Evolutionary conservation across 2,329 filamentous ascomycete genomes (phyloP).

Genomic region (Neofusicoccum umdonicola): DNA sequence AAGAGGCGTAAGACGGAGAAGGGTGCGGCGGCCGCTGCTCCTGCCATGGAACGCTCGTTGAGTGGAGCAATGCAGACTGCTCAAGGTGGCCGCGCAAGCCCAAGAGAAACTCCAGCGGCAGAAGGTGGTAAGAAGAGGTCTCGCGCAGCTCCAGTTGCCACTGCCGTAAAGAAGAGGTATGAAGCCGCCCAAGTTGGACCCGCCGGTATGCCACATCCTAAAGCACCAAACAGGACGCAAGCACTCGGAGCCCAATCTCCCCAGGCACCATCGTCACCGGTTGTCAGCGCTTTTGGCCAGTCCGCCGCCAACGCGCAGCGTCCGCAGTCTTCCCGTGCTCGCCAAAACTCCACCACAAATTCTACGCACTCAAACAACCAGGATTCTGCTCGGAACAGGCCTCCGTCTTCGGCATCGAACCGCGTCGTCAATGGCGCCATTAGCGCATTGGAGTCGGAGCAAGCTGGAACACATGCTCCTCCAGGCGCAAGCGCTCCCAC

Average conservation of each 20-base stretch:
- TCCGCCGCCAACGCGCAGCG: conserved; percentile 59
- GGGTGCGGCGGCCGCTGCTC: conserved; percentile 35
- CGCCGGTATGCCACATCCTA: not conserved
- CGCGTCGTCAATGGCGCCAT: conserved; percentile 20
- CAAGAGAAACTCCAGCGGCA: conserved; percentile 64
- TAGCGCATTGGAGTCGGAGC: not conserved
- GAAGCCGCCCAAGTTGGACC: conserved; percentile 21
- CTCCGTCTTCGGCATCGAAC: conserved; percentile 37
- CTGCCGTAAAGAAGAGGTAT: conserved; percentile 77
- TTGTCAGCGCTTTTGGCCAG: conserved; percentile 61
- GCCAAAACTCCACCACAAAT: conserved; percentile 64
- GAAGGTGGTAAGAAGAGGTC: conserved; percentile 69
- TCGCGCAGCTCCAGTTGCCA: conserved; percentile 64
- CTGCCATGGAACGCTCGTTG: conserved; percentile 65
- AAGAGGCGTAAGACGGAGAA: conserved; percentile 85
- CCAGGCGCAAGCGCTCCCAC: not conserved
- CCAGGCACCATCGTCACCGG: conserved; percentile 71
- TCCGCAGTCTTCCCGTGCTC: conserved; percentile 67
- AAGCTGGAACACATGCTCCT: not conserved
- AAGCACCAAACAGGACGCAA: conserved; percentile 40
- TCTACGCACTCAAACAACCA: conserved; percentile 51
- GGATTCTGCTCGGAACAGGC: conserved; percentile 32
- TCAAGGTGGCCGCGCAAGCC: conserved; percentile 53
- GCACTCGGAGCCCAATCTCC: conserved; percentile 61
- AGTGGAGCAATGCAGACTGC: conserved; percentile 55